Base-by-base conservation (phyloP, 1,284 basidiomycete genomes). In the Boletus semigastroideus region DNA sequence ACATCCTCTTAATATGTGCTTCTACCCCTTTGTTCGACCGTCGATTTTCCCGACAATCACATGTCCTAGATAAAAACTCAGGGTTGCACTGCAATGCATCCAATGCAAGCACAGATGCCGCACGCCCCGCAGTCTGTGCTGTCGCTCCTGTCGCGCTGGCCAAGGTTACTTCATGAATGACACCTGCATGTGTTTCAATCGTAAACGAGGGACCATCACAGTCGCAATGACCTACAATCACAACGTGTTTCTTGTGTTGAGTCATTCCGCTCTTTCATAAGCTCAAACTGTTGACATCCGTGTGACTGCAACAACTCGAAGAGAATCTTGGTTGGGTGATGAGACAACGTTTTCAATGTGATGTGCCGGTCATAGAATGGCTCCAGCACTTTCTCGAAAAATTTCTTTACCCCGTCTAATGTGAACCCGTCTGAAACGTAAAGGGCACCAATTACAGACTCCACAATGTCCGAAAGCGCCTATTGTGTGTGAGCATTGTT, bases 341-440 rank as follows among this genome's bases (percentile, higher is more conserved):
- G 78, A 9, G 84, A 80, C 25, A 91, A 73, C 33, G 82, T 87
- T 58, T 82, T 78, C 48, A 89, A 72, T 34, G 81, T 81, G 63
- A 92, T 78, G 59, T 89, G 80, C 57, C 76, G 75, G 63, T 88
- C 81, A 62, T 84, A 88, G 66, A 92, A 92, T 9, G 90, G 89
- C 63, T 78, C 77, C 48, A 90, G 69, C 40, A 86, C 70, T 48
- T 75, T 78, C 52, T 83, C 75, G 68, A 87, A 92, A 60, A 92
- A 76, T 0, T 69, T 71, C 58, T 87, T 78, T 34, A 76, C 76
- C 5, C 84, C 84, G 46, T 74, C 68, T 30, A 78, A 77, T 12
- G 78, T 77, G 68, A 85, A 88, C 50, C 78, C 74, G 60, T 90
- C 86, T n/a, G 84, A 86, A 53, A 90, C 77, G 66, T 85, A 87